A percentile compares a stretch with the other conserved stretches of the same genome.
These are phyloP conservation scores for Pelargonium australe DNA, from an alignment of 441 rosid species.

Conservation along the genomic window DNA sequence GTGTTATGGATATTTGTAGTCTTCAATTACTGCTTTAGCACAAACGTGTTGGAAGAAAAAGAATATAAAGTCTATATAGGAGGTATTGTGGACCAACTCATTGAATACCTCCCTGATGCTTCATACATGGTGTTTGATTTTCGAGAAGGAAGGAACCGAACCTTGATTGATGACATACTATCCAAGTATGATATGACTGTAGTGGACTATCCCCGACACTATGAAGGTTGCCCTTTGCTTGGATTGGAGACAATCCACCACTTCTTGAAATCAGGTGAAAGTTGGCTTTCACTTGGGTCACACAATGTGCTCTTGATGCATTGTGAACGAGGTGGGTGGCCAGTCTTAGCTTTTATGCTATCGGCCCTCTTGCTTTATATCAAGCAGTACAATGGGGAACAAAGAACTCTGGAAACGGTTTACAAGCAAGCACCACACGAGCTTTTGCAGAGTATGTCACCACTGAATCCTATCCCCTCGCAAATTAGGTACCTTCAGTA, in stretches of 20 bases:
- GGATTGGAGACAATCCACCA: slow-evolving; percentile 72
- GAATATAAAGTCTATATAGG: slow-evolving; percentile 52
- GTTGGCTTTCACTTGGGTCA: slow-evolving; percentile 66
- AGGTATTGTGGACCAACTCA: slow-evolving; percentile 58
- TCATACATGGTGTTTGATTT: slow-evolving; percentile 88
- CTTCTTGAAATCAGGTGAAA: slow-evolving; percentile 74
- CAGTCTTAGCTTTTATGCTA: slow-evolving; percentile 87
- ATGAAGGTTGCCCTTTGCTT: slow-evolving; percentile 81
- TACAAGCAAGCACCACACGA: slow-evolving; percentile 83
- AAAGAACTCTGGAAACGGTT: slow-evolving; percentile 73
- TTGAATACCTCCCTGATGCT: slow-evolving; percentile 50
- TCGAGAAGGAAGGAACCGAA: slow-evolving; percentile 54
- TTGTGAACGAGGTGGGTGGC: slow-evolving; percentile 88
- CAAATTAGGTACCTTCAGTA: slow-evolving; percentile 87
- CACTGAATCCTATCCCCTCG: slow-evolving; percentile 76
- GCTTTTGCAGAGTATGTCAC: slow-evolving; percentile 61
- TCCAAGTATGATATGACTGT: slow-evolving; percentile 76
- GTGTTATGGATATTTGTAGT: slow-evolving; percentile 30
- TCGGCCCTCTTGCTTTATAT: slow-evolving; percentile 68
- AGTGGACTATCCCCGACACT: slow-evolving; percentile 84
- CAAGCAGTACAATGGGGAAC: slow-evolving; percentile 64
- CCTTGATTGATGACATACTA: slow-evolving; percentile 43
- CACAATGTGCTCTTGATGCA: slow-evolving; percentile 73
- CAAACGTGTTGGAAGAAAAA: slow-evolving; percentile 48
- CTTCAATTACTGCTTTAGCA: slow-evolving; percentile 74